Percentiles rank a stretch among this genome's conserved stretches.
phyloP scores from a whole-genome alignment of 2,329 filamentous ascomycete species.

The Epichloe gansuensis region DNA sequence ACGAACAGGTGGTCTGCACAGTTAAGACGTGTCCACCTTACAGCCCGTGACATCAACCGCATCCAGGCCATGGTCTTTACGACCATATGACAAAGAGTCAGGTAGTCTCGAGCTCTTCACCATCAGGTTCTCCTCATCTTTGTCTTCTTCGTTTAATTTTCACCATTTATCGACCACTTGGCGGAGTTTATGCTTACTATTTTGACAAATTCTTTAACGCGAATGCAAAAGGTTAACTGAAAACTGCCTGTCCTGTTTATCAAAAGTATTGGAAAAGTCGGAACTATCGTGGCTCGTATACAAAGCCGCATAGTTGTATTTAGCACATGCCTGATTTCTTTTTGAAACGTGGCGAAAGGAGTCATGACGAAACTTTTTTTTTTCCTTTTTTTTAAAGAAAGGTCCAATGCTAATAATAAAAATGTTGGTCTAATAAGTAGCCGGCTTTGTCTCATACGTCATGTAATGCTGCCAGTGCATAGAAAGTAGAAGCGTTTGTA shows the following conservation, averaged over 20 bases:
- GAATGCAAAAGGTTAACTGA: neutral
- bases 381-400: conserved; percentile 19
- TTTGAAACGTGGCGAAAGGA: neutral
- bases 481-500: too few species aligned
- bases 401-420: too few species aligned
- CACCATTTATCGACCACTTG: neutral
- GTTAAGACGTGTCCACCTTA: conserved; percentile 1
- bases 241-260: neutral
- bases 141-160: neutral
- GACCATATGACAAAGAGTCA: too few species aligned
- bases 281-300: neutral
- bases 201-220: conserved; percentile 3
- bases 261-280: neutral
- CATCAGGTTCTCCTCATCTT: neutral
- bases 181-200: conserved; percentile 1
- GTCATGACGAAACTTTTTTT: conserved; percentile 12
- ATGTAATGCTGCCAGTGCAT: too few species aligned
- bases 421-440: too few species aligned
- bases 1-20: conserved; percentile 41
- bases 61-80: neutral
- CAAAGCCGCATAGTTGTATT: neutral
- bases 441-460: too few species aligned
- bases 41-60: neutral
- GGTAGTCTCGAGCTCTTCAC: neutral
- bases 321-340: neutral